Conservation (phyloP, 345 rosid species). For the Gynandropsis gynandra region DNA sequence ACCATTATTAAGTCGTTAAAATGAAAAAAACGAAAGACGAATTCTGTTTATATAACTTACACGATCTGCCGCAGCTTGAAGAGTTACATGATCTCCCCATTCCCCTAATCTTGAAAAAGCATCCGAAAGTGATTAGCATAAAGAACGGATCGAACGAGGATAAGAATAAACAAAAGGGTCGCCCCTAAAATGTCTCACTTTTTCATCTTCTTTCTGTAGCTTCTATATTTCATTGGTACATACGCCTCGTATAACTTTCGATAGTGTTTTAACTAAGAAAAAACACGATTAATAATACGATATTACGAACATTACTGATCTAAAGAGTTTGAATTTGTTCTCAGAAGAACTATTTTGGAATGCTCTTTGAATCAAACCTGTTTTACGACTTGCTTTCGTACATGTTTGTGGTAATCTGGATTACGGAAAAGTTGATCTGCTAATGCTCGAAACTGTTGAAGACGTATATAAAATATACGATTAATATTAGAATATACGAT, state of each 20-base stretch:
- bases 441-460: conserved; percentile 78
- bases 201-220: conserved; percentile 77
- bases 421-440: conserved; percentile 86
- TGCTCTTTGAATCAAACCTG: conserved; percentile 48
- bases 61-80: conserved; percentile 95
- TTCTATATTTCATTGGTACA: conserved; percentile 84
- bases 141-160: conserved; percentile 2
- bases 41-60: conserved; percentile 36
- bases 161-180: conserved; percentile 20
- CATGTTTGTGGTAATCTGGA: conserved; percentile 75
- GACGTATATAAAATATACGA: conserved; percentile 6
- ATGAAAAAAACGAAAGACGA: conserved; percentile 10
- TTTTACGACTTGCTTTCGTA: conserved; percentile 69
- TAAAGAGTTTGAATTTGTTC: conserved; percentile 1
- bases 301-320: no score
- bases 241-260: conserved; percentile 68
- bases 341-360: background rate
- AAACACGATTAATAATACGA: conserved; percentile 5
- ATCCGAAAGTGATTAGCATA: conserved; percentile 22
- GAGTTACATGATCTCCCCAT: conserved; percentile 96
- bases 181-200: conserved; percentile 47
- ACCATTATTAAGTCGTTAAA: conserved; percentile 2
- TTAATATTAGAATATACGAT: conserved; percentile 6
- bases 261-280: conserved; percentile 65
- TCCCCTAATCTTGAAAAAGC: conserved; percentile 55